Percentiles rank a stretch among this genome's conserved stretches.
phyloP scores from a whole-genome alignment of 768 basidiomycete species.

The Kockovaella imperatae region DNA sequence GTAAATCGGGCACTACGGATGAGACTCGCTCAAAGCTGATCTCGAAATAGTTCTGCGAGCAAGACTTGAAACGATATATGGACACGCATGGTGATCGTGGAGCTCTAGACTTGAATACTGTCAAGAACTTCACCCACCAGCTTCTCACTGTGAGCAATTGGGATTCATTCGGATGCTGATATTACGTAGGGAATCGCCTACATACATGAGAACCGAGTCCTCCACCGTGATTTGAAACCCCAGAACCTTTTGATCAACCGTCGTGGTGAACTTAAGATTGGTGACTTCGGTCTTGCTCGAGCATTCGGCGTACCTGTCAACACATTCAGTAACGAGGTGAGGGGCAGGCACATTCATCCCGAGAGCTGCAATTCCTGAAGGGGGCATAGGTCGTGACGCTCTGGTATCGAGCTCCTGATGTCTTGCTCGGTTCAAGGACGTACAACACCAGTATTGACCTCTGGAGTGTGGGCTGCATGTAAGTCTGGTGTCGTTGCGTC shows the following conservation, averaged over 20 bases:
- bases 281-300: slow-evolving; percentile 93
- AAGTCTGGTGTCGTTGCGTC: slow-evolving; percentile 9
- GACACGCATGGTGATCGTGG: slow-evolving; percentile 94
- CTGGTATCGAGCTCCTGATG: slow-evolving; percentile 98
- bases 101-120: slow-evolving; percentile 75
- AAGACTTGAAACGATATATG: slow-evolving; percentile 99
- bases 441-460: slow-evolving; percentile 98
- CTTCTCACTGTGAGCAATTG: slow-evolving; percentile 59
- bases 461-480: slow-evolving; percentile 96
- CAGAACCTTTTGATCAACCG: slow-evolving; percentile 97
- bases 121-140: slow-evolving; percentile 97
- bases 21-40: background rate
- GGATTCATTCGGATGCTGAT: background rate
- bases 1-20: slow-evolving; percentile 23
- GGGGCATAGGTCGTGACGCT: slow-evolving; percentile 71
- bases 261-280: slow-evolving; percentile 92
- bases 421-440: slow-evolving; percentile 89
- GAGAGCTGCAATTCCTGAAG: background rate
- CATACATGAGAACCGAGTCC: slow-evolving; percentile 95
- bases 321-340: slow-evolving; percentile 88
- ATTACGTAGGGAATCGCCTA: slow-evolving; percentile 71
- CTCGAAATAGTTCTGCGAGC: slow-evolving; percentile 71
- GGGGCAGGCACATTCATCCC: background rate
- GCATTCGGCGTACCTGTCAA: slow-evolving; percentile 99
- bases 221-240: slow-evolving; percentile 96